A percentile compares a stretch with the other conserved stretches of the same genome.
These are phyloP conservation scores for Parachlorella kessleri DNA, from an alignment of 139 green algal genomes.

Conservation along the genomic window DNA sequence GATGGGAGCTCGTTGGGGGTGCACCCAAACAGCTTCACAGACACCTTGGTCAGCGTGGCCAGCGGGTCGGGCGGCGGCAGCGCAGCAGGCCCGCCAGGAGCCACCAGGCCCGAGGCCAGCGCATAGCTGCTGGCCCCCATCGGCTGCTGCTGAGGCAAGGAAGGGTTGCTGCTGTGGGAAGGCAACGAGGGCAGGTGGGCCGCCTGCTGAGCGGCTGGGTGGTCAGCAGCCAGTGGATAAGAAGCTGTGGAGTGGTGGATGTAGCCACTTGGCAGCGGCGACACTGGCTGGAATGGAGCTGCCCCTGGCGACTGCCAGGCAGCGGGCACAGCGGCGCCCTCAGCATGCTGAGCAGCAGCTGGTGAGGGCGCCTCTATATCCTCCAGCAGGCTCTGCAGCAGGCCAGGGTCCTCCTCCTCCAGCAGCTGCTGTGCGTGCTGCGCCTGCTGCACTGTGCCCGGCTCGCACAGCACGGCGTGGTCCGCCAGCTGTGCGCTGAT, in stretches of 20 bases:
- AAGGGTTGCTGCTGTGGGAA: no score
- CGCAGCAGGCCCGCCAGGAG: neutral
- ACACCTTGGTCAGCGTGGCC: constrained; percentile 33
- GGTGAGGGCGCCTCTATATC: no score
- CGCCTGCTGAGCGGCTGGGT: no score
- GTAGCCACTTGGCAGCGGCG: no score
- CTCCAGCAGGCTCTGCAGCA: neutral
- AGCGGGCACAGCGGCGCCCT: neutral
- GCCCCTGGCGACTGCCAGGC: neutral
- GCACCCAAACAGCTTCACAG: constrained; percentile 81
- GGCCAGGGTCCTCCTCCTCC: neutral
- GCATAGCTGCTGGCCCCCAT: neutral
- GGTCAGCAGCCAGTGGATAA: no score
- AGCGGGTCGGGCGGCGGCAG: neutral
- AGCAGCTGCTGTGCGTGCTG: neutral
- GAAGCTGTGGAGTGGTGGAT: no score
- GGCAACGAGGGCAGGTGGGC: no score
- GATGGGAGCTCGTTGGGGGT: constrained; percentile 74
- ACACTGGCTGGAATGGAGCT: no score
- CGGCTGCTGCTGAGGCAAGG: no score
- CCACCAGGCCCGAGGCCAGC: neutral
- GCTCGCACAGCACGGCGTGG: neutral
- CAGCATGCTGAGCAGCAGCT: no score
- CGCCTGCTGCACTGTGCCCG: neutral
- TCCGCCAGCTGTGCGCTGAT: constrained; percentile 3